These are phyloP conservation scores for Lathyrus aphaca DNA, from an alignment of 306 rosid genomes.

Conservation along the genomic window DNA sequence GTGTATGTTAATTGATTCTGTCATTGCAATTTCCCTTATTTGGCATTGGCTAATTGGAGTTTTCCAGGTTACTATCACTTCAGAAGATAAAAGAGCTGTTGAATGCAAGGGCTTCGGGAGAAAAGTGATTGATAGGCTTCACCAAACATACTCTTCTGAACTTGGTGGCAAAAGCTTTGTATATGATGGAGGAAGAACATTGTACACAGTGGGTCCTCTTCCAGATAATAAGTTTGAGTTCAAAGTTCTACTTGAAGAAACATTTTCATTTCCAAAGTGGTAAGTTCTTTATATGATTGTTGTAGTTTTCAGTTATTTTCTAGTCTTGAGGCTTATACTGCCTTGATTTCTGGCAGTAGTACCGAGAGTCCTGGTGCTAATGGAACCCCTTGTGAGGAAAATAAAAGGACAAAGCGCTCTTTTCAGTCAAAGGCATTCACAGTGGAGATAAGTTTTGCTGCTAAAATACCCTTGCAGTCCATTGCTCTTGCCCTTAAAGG, in stretches of 20 bases:
- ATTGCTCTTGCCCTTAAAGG: conserved; percentile 54
- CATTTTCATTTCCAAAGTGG: conserved; percentile 65
- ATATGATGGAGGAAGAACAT: conserved; percentile 76
- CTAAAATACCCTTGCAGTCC: conserved; percentile 71
- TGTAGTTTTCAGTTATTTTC: conserved; percentile 17
- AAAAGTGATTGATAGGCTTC: conserved; percentile 73
- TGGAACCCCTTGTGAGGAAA: conserved; percentile 47
- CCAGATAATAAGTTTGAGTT: conserved; percentile 60
- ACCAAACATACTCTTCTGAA: conserved; percentile 65
- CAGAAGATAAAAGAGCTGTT: conserved; percentile 60
- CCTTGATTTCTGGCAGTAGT: conserved; percentile 40
- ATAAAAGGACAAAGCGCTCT: conserved; percentile 61
- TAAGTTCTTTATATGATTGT: conserved; percentile 35
- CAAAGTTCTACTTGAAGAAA: conserved; percentile 72
- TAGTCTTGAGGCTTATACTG: conserved; percentile 33
- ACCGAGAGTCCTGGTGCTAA: conserved; percentile 46
- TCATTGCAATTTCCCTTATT: conserved; percentile 16
- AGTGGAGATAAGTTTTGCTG: conserved; percentile 60
- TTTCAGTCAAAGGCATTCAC: conserved; percentile 60
- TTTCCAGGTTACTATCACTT: conserved; percentile 69
- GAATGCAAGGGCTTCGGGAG: conserved; percentile 73
- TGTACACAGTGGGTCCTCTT: conserved; percentile 79
- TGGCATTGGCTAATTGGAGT: conserved; percentile 29
- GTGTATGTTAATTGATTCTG: conserved; percentile 55
- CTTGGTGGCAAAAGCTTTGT: conserved; percentile 66